These are phyloP conservation scores for Musa beccarii DNA, from an alignment of 176 grass and related monocot species.

Conservation along the genomic window DNA sequence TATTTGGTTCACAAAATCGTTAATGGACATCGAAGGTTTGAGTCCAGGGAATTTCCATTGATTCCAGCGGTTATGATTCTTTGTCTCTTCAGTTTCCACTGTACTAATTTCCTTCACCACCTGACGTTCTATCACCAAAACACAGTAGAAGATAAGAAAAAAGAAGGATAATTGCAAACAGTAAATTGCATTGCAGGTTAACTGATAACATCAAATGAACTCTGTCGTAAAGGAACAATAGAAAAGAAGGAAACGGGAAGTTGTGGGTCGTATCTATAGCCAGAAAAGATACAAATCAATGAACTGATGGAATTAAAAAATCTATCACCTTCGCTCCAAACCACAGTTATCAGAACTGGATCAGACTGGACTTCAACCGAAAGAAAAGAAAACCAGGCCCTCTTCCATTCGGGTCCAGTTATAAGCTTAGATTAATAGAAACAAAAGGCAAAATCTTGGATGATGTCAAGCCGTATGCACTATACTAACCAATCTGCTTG, in stretches of 20 bases:
- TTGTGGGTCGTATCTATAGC: too few relatives aligned
- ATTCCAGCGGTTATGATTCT: slow-evolving; percentile 13
- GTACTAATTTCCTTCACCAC: slow-evolving; percentile 29
- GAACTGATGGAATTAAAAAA: too few relatives aligned
- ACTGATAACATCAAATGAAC: not conserved
- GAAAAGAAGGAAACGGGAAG: not conserved
- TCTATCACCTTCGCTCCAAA: too few relatives aligned
- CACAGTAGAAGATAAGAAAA: not conserved
- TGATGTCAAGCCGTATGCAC: too few relatives aligned
- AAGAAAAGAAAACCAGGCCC: too few relatives aligned
- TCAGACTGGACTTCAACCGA: too few relatives aligned
- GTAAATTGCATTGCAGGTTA: not conserved
- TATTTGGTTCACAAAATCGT: slow-evolving; percentile 49
- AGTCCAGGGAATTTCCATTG: slow-evolving; percentile 41
- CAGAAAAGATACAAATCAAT: too few relatives aligned
- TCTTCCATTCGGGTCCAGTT: too few relatives aligned
- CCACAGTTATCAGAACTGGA: too few relatives aligned
- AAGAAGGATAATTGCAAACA: not conserved
- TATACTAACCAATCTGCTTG: too few relatives aligned
- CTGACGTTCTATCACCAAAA: slow-evolving; percentile 18
- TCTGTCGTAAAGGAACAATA: slow-evolving; percentile 11
- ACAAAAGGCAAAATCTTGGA: too few relatives aligned
- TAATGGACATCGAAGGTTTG: slow-evolving; percentile 43
- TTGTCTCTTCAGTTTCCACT: slow-evolving; percentile 9
- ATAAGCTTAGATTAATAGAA: too few relatives aligned